Percentiles rank a stretch among this genome's conserved stretches.
phyloP scores from a whole-genome alignment of 108 stramenopile genomes.

The Conticribra guillardii region DNA sequence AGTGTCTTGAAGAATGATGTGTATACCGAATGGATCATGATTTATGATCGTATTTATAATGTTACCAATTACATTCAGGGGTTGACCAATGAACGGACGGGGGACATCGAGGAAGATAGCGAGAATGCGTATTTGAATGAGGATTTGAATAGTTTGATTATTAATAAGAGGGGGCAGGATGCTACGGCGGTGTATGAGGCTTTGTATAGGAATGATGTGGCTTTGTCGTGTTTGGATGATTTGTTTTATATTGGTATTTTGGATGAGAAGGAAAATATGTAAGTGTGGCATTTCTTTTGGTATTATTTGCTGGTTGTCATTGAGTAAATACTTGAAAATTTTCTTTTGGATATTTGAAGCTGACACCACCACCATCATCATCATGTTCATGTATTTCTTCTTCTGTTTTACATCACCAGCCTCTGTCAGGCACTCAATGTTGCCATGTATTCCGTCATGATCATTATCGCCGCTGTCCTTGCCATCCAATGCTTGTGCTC shows the following conservation, averaged over 20 bases:
- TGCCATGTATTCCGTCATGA: conserved; percentile 58
- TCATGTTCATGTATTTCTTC: background rate
- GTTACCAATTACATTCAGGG: conserved; percentile 48
- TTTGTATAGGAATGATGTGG: conserved; percentile 44
- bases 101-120: conserved; percentile 34
- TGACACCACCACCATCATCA: background rate
- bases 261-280: conserved; percentile 40
- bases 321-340: too few relatives aligned
- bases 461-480: conserved; percentile 52
- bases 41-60: conserved; percentile 53
- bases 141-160: conserved; percentile 47
- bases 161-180: conserved; percentile 55
- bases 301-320: too few relatives aligned
- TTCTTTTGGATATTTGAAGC: too few relatives aligned
- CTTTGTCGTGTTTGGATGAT: conserved; percentile 47
- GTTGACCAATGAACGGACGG: conserved; percentile 26
- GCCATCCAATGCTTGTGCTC: conserved; percentile 60
- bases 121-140: conserved; percentile 51
- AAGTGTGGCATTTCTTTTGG: too few relatives aligned
- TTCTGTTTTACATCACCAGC: background rate
- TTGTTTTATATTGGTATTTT: conserved; percentile 49
- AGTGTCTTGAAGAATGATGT: conserved; percentile 31
- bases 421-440: conserved; percentile 35
- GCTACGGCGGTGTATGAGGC: conserved; percentile 52
- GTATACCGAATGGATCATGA: conserved; percentile 46